Evolutionary conservation across 2,329 filamentous ascomycete genomes (phyloP).

Genomic region (Aspergillus glaucus): DNA sequence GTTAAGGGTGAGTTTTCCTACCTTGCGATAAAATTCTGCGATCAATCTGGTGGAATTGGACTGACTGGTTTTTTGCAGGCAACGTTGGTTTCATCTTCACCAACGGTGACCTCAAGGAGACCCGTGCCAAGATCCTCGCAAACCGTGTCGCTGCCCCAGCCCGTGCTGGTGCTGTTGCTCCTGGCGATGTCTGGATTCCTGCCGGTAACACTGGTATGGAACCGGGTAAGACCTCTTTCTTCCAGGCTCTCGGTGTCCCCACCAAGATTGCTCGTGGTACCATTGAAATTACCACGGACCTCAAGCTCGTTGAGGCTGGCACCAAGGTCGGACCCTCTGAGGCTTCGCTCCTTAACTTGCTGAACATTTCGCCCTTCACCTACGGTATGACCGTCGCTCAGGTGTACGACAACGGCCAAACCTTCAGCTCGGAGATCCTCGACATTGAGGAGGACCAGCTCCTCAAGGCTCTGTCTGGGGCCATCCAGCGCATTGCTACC

Average conservation of each 20-base stretch:
- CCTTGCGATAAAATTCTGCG: not conserved
- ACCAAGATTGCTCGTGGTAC: constrained; percentile 99
- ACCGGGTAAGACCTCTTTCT: constrained; percentile 99
- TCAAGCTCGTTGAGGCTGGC: constrained; percentile 93
- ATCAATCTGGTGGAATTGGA: not conserved
- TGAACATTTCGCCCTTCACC: constrained; percentile 99
- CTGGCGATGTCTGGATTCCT: constrained; percentile 86
- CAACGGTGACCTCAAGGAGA: constrained; percentile 86
- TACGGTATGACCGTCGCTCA: constrained; percentile 96
- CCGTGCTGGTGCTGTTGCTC: constrained; percentile 94
- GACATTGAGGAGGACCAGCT: constrained; percentile 96
- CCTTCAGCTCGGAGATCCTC: constrained; percentile 76
- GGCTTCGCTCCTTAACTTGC: constrained; percentile 97
- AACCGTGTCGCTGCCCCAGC: constrained; percentile 98
- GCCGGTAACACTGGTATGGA: constrained; percentile 99
- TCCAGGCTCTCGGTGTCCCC: constrained; percentile 99
- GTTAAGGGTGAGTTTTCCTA: constrained; percentile 60
- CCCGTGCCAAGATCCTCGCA: constrained; percentile 86
- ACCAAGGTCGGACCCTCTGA: constrained; percentile 97
- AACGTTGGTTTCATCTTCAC: constrained; percentile 99
- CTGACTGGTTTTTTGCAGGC: constrained; percentile 39
- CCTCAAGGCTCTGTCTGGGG: constrained; percentile 70
- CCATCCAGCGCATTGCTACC: constrained; percentile 79
- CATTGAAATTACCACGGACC: constrained; percentile 97
- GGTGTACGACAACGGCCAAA: constrained; percentile 97